A percentile compares a stretch with the other conserved stretches of the same genome.
These are phyloP conservation scores for Rhizoclosmatium globosum DNA, from an alignment of 192 early-diverging fungal genomes.

Conservation along the genomic window DNA sequence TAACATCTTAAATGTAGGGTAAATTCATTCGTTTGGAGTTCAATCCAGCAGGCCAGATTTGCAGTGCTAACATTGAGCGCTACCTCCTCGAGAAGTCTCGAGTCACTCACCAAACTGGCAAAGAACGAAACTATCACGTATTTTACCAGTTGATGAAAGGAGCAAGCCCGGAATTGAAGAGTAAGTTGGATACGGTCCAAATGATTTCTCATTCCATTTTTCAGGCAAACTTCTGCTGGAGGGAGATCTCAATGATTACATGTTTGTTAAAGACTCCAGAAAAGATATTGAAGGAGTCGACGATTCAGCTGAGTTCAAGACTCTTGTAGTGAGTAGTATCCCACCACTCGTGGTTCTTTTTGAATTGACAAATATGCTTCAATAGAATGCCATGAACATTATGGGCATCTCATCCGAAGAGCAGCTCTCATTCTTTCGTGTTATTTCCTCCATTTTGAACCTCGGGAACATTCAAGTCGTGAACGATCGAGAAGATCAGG, in stretches of 20 bases:
- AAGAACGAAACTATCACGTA: conserved; percentile 96
- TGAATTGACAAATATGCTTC: neutral
- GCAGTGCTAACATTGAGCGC: conserved; percentile 96
- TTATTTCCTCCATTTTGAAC: conserved; percentile 89
- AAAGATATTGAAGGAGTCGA: conserved; percentile 93
- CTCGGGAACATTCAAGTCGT: conserved; percentile 91
- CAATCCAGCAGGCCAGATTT: conserved; percentile 83
- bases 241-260: conserved; percentile 76
- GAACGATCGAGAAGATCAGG: conserved; percentile 85
- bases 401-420: conserved; percentile 83
- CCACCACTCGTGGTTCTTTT: neutral
- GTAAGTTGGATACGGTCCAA: conserved; percentile 39
- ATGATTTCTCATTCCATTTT: neutral
- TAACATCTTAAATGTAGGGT: conserved; percentile 56
- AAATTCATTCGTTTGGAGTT: conserved; percentile 99
- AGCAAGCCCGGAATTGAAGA: conserved; percentile 73
- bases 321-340: conserved; percentile 63
- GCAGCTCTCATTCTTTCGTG: conserved; percentile 81
- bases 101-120: conserved; percentile 89
- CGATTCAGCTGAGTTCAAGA: conserved; percentile 82
- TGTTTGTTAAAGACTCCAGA: conserved; percentile 83
- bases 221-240: conserved; percentile 78
- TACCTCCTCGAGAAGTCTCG: conserved; percentile 98
- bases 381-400: conserved; percentile 77
- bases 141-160: conserved; percentile 99